phyloP scores from a whole-genome alignment of 2,329 filamentous ascomycete species.

The Xylaria polymorpha region DNA sequence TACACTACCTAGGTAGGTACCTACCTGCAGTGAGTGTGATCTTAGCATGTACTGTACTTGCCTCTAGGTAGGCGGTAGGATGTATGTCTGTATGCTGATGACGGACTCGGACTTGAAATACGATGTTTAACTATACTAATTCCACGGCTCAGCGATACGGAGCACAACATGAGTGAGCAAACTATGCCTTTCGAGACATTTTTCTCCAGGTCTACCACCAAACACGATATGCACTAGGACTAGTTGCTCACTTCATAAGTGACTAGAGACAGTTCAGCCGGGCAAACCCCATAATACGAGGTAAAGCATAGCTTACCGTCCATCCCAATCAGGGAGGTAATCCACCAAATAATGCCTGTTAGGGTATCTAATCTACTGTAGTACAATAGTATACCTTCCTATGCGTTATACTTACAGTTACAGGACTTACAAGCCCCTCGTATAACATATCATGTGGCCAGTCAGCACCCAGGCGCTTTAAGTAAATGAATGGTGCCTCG shows the following conservation, averaged over 20 bases:
- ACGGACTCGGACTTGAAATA: not conserved
- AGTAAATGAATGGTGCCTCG: not conserved
- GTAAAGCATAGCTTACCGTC: slow-evolving; percentile 5
- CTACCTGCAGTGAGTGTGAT: no score
- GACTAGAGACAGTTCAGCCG: not conserved
- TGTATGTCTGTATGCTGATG: not conserved
- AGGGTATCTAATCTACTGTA: not conserved
- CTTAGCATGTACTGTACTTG: no score
- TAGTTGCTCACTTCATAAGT: not conserved
- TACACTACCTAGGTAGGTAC: not conserved
- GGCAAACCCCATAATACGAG: slow-evolving; percentile 19
- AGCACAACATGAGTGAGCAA: not conserved
- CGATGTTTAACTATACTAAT: not conserved
- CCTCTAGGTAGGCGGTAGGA: no score
- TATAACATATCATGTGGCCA: slow-evolving; percentile 9
- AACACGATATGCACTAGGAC: slow-evolving; percentile 11
- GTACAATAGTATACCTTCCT: no score
- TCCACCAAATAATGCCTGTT: not conserved
- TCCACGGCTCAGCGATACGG: no score
- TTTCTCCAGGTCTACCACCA: not conserved
- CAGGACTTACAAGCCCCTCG: not conserved
- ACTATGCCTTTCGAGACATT: not conserved
- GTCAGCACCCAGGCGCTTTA: not conserved
- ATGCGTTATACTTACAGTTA: no score
- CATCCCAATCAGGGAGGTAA: slow-evolving; percentile 8